Evolutionary conservation across 805 yeast species (phyloP).

Genomic region (Monosporozyma solicola): DNA sequence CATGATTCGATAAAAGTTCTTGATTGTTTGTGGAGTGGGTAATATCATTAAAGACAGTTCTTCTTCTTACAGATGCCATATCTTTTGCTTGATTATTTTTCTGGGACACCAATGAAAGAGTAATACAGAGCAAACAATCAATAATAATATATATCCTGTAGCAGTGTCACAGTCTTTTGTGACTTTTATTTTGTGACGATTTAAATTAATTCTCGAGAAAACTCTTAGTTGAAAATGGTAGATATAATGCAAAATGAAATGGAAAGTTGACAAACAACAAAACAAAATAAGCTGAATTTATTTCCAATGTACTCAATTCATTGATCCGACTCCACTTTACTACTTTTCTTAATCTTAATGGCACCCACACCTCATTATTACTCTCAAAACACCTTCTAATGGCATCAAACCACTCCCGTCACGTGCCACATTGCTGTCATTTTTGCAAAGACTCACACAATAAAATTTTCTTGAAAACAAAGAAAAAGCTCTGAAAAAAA

Average conservation of each 20-base stretch:
- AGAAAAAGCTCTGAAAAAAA: not conserved
- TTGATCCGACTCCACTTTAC: no score
- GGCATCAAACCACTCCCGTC: not conserved
- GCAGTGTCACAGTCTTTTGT: not conserved
- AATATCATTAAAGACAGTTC: constrained; percentile 1
- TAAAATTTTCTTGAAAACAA: not conserved
- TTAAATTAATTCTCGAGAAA: no score
- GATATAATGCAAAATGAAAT: no score
- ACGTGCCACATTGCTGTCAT: not conserved
- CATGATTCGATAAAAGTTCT: not conserved
- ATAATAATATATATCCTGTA: no score
- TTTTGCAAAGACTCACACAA: not conserved
- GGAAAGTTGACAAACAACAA: no score
- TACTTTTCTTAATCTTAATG: no score
- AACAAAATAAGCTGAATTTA: not conserved
- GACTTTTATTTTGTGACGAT: not conserved
- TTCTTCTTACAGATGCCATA: not conserved
- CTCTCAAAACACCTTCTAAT: not conserved
- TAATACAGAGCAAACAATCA: not conserved
- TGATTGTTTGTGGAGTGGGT: not conserved
- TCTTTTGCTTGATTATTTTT: not conserved
- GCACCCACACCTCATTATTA: not conserved
- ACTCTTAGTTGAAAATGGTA: not conserved
- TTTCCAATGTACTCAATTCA: no score
- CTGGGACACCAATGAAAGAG: no score